Conservation (phyloP, 1,139 yeast genomes). For the Spencermartinsiella ligniputridi region DNA sequence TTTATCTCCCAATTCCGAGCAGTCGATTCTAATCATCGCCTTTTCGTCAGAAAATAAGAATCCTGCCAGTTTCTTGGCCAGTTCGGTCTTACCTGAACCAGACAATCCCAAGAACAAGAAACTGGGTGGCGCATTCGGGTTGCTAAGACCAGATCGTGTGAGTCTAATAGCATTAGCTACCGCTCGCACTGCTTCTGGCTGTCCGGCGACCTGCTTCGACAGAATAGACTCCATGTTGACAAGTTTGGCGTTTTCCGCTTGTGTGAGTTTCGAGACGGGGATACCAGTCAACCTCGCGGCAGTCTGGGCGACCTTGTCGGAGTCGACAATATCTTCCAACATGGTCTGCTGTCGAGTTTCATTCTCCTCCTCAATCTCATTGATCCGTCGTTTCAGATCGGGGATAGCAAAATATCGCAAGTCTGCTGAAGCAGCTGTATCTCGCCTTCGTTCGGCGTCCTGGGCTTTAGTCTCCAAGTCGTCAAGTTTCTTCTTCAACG, state of each 20-base stretch:
- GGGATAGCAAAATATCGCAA: conserved; percentile 95
- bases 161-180: conserved; percentile 92
- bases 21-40: conserved; percentile 95
- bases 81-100: conserved; percentile 97
- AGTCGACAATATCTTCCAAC: conserved; percentile 83
- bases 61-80: conserved; percentile 94
- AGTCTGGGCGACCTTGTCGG: conserved; percentile 93
- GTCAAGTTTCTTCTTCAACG: conserved; percentile 84
- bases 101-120: conserved; percentile 92
- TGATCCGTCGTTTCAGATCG: conserved; percentile 73
- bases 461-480: conserved; percentile 88
- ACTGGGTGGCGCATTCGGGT: conserved; percentile 95
- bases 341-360: conserved; percentile 62
- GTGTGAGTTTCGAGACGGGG: conserved; percentile 95
- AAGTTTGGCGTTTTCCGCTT: conserved; percentile 89
- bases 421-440: conserved; percentile 93
- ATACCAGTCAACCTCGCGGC: conserved; percentile 97
- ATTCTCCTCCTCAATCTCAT: conserved; percentile 70
- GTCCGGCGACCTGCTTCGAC: conserved; percentile 86
- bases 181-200: conserved; percentile 91
- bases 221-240: conserved; percentile 91
- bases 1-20: conserved; percentile 93
- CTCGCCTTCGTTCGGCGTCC: conserved; percentile 97
- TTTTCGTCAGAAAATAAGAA: conserved; percentile 92
- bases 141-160: conserved; percentile 91